A percentile compares a stretch with the other conserved stretches of the same genome.
These are phyloP conservation scores for Calendula officinalis DNA, from an alignment of 129 eudicot genomes.

Conservation along the genomic window DNA sequence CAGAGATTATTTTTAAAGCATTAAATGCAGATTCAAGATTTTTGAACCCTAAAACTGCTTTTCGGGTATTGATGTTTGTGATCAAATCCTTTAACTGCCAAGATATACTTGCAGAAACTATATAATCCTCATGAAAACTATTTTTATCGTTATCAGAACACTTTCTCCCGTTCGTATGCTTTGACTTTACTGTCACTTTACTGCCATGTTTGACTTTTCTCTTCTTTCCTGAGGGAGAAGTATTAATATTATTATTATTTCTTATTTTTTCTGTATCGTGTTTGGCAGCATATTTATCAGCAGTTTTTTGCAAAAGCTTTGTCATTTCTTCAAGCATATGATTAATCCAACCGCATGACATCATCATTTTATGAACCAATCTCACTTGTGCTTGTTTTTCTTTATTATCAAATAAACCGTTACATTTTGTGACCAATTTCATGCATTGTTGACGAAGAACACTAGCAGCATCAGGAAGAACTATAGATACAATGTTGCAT, in stretches of 20 bases:
- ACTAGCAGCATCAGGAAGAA: constrained; percentile 50
- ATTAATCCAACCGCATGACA: constrained; percentile 71
- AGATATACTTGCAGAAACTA: constrained; percentile 56
- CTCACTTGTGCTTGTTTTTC: constrained; percentile 75
- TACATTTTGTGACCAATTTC: constrained; percentile 51
- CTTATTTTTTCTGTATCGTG: constrained; percentile 44
- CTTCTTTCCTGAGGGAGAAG: constrained; percentile 37
- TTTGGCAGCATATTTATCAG: constrained; percentile 42
- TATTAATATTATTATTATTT: not conserved
- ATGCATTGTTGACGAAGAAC: constrained; percentile 66
- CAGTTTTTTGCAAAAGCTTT: constrained; percentile 53
- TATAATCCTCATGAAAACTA: constrained; percentile 54
- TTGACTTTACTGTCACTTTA: constrained; percentile 39
- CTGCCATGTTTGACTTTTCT: constrained; percentile 47
- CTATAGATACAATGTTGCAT: constrained; percentile 56
- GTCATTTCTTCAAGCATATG: constrained; percentile 57
- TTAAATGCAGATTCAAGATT: constrained; percentile 34
- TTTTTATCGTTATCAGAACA: constrained; percentile 22
- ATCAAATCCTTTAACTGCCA: constrained; percentile 96
- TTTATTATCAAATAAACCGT: constrained; percentile 42
- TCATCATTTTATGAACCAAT: constrained; percentile 71
- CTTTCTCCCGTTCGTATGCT: constrained; percentile 30
- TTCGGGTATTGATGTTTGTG: constrained; percentile 41
- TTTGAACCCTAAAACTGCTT: constrained; percentile 49
- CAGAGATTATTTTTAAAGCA: constrained; percentile 70